Base-by-base conservation (phyloP, 352 stramenopile genomes). In the Halophytophthora batemanensis region DNA sequence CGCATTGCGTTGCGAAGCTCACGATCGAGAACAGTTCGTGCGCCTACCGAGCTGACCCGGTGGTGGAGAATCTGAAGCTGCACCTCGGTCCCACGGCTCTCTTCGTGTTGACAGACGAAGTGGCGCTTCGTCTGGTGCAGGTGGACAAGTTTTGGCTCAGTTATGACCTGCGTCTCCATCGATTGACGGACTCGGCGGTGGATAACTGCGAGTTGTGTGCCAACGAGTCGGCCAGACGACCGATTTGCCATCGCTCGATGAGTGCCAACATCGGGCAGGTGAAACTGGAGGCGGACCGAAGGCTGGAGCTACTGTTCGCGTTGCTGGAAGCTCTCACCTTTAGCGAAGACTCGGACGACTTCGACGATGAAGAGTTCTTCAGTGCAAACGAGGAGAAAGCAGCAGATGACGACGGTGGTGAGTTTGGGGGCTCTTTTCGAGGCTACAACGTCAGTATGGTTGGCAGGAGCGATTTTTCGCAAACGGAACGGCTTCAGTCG, bases 81-180 rank as follows among this genome's bases (percentile, higher is more conserved):
- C 61, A 86, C 39, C 52, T 95, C 11, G 83, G 81, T 12, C 81
- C 85, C 2, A 94, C 82, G 0, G 82, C 85, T 17, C 53, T 95
- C 12, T 93, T 89, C 48, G 83, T 95, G 1, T 43, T 95, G 31
- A 94, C 85, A 0, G 77, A 93, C 51, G 85, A 94, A 61, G 83
- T 94, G n/a, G 83, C 85, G 0, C 74, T 95, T 50, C 79, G 85
- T 21, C 60, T 95, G 2, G 83, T 86, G 1, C 85, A 95, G 64
- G 68, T 94, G 10, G 83, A 93, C 50, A 84, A 83, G 25, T 75
- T 87, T n/a, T 82, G 74, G 66, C 52, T 90, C 13, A 66, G 77
- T 31, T 95, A 94, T 50, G 85, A 93, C 21, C 69, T 87, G 2
- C 59, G 79, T 43, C 58, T 88, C 6, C 61, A 85, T 60, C 71